Base-by-base conservation (phyloP, 1,284 basidiomycete genomes). In the Peniophora sp. region DNA sequence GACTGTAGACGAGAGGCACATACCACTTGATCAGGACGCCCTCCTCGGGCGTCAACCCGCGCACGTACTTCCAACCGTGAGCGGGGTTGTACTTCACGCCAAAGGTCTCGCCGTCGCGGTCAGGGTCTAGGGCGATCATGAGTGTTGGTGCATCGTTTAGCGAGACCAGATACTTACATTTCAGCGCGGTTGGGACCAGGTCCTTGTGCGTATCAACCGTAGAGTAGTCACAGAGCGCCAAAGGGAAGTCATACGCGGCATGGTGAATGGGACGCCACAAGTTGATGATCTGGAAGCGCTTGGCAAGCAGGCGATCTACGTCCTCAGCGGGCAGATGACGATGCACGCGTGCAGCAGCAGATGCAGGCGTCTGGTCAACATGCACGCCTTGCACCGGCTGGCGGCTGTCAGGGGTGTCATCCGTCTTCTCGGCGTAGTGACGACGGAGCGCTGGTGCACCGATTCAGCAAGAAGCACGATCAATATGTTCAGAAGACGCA, bases 281-380 rank as follows among this genome's bases (percentile, higher is more conserved):
- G 66, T 87, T 88, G 66, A 88, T 78, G 49, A 86, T 79, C 61
- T 86, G 83, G 66, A 77, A 79, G 20, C 79, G 76, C 23, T 67
- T 63, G 47, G 67, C 62, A 22, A 76, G 62, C 20, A 76, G 66
- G 23, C 64, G 65, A 0, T 71, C 72, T 0, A 69, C 78, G 24
- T 80, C 76, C 2, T 62, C 61, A 0, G 68, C 58, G 0, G 78
- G 75, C 17, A 79, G 71, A 56, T 83, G 81, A 8, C 74, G 70
- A 39, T 69, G 68, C 11, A 84, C 76, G 3, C 79, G 75, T 2
- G 65, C 68, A 3, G 64, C 60, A 17, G 79, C 68, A 0, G 79
- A 73, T 5, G 62, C 59, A 1, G 68, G 59, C 0, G 78, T 81
- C 57, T 81, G 78, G 61, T 81, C 79, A 46, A 79, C 73, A 56